Evolutionary conservation across 495 filamentous ascomycete genomes (phyloP).

Genomic region (Filosporella fistucella): DNA sequence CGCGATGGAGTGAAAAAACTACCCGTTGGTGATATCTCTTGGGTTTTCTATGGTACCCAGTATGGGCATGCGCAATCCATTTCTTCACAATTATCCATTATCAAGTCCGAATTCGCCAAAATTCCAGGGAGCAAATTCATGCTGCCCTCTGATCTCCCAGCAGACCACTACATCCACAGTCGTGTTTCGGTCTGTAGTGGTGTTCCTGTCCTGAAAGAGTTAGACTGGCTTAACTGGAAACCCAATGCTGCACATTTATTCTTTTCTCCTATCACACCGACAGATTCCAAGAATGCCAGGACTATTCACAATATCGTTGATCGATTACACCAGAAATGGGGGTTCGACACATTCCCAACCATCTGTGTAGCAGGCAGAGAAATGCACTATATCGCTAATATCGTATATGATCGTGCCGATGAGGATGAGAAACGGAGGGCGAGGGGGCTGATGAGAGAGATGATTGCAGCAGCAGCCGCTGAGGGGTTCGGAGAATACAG

Average conservation of each 20-base stretch:
- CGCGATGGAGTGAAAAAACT: constrained; percentile 33
- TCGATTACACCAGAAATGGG: constrained; percentile 29
- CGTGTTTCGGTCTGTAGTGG: constrained; percentile 27
- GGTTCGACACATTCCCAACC: constrained; percentile 43
- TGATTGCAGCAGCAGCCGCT: constrained; percentile 42
- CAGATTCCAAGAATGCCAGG: constrained; percentile 35
- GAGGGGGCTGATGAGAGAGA: constrained; percentile 36
- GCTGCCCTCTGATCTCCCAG: constrained; percentile 24
- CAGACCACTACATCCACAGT: constrained; percentile 20
- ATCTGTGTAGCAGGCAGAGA: constrained; percentile 46
- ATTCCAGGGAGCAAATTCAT: constrained; percentile 33
- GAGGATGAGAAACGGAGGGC: constrained; percentile 31
- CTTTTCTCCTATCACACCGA: constrained; percentile 47
- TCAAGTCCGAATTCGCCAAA: constrained; percentile 32
- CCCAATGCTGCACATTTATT: constrained; percentile 49
- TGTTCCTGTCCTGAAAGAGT: constrained; percentile 39
- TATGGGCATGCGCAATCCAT: constrained; percentile 35
- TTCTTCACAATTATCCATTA: constrained; percentile 23
- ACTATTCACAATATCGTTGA: constrained; percentile 27
- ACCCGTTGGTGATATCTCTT: constrained; percentile 36
- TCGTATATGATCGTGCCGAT: constrained; percentile 47
- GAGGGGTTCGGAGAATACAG: constrained; percentile 55
- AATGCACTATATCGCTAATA: constrained; percentile 54
- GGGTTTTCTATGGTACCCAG: constrained; percentile 48
- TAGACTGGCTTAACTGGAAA: constrained; percentile 50